Evolutionary conservation across 2,329 filamentous ascomycete species (phyloP), one percentile per base, ranked within the genome.

Genomic region (Podosphaera aphanis): DNA sequence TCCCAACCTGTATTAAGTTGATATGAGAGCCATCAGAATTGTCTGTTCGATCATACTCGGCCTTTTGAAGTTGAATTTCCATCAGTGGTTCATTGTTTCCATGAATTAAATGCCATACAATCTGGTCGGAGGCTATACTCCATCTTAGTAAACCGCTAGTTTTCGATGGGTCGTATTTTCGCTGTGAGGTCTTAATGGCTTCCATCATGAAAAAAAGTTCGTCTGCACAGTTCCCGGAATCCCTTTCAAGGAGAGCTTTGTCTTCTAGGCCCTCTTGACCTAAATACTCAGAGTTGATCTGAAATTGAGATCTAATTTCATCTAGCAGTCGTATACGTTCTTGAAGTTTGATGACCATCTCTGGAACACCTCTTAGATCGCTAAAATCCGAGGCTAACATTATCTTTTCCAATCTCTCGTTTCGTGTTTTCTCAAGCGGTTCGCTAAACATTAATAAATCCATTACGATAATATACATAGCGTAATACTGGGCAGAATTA

Each of bases 151-250:
- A 66, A 5, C 85, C 85, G 49, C 74, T 86, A 47, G 77, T 79
- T 51, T 84, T 73, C 5, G 76, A 74, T 43, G 72, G 73, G 49
- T 93, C 84, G 51, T 76, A 77, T 59, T 86, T 90, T 49, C 85
- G 72, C 62, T 98, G 90, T 4, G 88, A 92, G 2, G 85, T 92
- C 1, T 90, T 98, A 59, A 98, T 98, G 35, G 90, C 92, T 57
- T 98, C 95, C 90, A 98, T 95, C 67, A 98, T 82, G 64, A 98
- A 98, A 69, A 98, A 99, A 7, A 99, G 64, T 61, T 99, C 92
- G 56, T 98, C 90, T 60, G 95, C 90, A 56, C 84, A 94, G 18
- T 76, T 76, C 8, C 83, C 74, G 44, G 98, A 66, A 58, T 98
- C 90, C 44, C 82, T 79, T 58, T 98, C 90, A 38, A 99, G 70